Evolutionary conservation across 2,329 filamentous ascomycete species (phyloP).

Genomic region (Shiraia bambusicola): DNA sequence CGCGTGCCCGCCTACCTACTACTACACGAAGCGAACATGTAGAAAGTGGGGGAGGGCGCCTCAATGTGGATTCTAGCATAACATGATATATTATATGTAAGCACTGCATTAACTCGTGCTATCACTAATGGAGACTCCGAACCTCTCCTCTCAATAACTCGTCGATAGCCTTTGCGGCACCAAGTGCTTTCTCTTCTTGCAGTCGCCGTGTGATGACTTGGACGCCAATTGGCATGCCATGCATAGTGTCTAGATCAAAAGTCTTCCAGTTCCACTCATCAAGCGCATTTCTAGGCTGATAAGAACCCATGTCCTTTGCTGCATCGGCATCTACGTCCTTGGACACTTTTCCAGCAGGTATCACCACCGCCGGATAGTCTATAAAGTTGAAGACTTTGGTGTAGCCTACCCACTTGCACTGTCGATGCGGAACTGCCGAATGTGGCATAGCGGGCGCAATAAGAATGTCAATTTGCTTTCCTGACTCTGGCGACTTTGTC

Average conservation of each 20-base stretch:
- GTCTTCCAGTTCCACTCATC: slow-evolving; percentile 56
- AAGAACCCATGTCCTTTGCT: slow-evolving; percentile 32
- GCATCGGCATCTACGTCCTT: slow-evolving; percentile 43
- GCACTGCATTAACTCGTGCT: too few species aligned
- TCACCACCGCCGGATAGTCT: slow-evolving; percentile 60
- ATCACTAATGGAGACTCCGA: slow-evolving; percentile 1
- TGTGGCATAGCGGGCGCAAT: slow-evolving; percentile 64
- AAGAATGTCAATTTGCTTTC: slow-evolving; percentile 56
- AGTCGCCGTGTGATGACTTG: slow-evolving; percentile 41
- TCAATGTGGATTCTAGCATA: too few species aligned
- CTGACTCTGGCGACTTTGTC: slow-evolving; percentile 47
- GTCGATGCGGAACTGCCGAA: slow-evolving; percentile 53
- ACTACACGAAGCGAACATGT: slow-evolving; percentile 3
- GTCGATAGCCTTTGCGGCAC: slow-evolving; percentile 37
- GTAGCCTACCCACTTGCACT: slow-evolving; percentile 56
- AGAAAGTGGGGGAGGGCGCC: slow-evolving; percentile 15
- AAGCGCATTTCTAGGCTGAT: slow-evolving; percentile 52
- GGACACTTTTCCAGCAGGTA: slow-evolving; percentile 56
- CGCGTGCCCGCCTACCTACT: slow-evolving; percentile 6
- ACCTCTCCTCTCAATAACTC: slow-evolving; percentile 7
- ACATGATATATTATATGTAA: too few species aligned
- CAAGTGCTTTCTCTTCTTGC: slow-evolving; percentile 44
- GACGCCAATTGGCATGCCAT: slow-evolving; percentile 42
- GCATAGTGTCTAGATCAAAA: slow-evolving; percentile 35
- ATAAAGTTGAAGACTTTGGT: slow-evolving; percentile 65